These are phyloP conservation scores for Diaporthe capsici DNA, from an alignment of 2,329 filamentous ascomycete species.

Conservation along the genomic window DNA sequence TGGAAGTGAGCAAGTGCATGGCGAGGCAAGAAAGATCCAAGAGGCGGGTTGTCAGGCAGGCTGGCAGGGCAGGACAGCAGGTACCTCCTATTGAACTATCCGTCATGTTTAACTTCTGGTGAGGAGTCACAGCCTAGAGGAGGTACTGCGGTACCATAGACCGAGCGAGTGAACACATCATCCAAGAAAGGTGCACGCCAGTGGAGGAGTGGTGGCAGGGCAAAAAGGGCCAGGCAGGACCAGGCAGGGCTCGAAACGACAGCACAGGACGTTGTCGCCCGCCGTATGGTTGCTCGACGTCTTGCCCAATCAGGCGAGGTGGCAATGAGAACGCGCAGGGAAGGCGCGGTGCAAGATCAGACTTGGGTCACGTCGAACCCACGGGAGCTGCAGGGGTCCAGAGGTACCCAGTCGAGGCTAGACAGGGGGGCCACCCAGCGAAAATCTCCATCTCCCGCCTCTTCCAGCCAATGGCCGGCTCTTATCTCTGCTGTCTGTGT, in stretches of 20 bases:
- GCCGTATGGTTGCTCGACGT: constrained; percentile 24
- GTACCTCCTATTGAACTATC: too few species aligned
- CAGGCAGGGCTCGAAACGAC: constrained; percentile 37
- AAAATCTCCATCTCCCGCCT: constrained; percentile 35
- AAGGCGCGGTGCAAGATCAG: constrained; percentile 38
- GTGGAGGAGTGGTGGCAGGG: constrained; percentile 16
- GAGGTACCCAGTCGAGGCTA: constrained; percentile 18
- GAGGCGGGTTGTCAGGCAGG: neutral
- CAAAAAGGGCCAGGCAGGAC: constrained; percentile 3
- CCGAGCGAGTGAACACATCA: constrained; percentile 21
- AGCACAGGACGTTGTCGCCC: constrained; percentile 29
- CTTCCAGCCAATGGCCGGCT: constrained; percentile 29
- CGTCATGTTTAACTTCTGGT: neutral
- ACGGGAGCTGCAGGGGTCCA: constrained; percentile 16
- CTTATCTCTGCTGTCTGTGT: constrained; percentile 20
- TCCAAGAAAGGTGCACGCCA: neutral
- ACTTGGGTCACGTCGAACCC: constrained; percentile 28
- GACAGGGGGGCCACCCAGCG: constrained; percentile 28
- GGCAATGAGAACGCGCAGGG: constrained; percentile 39
- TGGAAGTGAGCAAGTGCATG: neutral
- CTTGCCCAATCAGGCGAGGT: constrained; percentile 34
- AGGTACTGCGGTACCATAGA: neutral
- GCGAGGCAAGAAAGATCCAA: neutral
- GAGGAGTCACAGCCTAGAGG: neutral
- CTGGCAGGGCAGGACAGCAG: neutral